Evolutionary conservation across 2,329 filamentous ascomycete genomes (phyloP).

Genomic region (Venturia oleaginea): DNA sequence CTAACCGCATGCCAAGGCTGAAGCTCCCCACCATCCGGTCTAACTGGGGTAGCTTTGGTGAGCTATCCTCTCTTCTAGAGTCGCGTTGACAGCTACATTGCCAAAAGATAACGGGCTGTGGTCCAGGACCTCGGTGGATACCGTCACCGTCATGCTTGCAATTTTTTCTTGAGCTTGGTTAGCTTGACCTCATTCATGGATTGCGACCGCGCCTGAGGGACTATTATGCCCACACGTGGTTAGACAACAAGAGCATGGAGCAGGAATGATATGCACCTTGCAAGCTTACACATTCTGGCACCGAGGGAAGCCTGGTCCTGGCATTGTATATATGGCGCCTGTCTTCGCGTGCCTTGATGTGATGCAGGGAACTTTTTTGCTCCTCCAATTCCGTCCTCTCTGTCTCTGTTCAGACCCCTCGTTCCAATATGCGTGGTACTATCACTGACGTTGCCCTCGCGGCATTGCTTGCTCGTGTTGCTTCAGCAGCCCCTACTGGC

Average conservation of each 20-base stretch:
- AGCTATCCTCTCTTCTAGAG: not conserved
- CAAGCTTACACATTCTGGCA: not conserved
- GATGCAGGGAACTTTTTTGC: not conserved
- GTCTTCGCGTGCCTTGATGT: not conserved
- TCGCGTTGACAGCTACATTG: not conserved
- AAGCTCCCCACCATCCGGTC: not conserved
- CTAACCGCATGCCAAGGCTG: not conserved
- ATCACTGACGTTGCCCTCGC: not conserved
- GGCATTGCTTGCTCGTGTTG: not conserved
- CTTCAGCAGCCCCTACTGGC: not conserved
- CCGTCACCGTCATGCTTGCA: not conserved
- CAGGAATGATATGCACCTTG: not conserved
- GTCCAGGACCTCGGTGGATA: not conserved
- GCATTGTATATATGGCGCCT: constrained; percentile 1
- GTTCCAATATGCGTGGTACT: constrained; percentile 6
- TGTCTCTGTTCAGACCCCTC: not conserved
- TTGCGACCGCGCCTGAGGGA: not conserved
- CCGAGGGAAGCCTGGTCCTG: not conserved
- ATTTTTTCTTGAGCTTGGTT: not conserved
- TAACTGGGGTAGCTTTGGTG: not conserved
- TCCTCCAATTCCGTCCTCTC: not conserved
- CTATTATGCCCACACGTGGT: not conserved
- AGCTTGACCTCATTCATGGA: constrained; percentile 6
- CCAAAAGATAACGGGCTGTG: not conserved
- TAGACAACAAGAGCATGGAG: not conserved